Evolutionary conservation across 495 filamentous ascomycete genomes (phyloP), one percentile per base, ranked within the genome.

Genomic region (Xylaria castorea): DNA sequence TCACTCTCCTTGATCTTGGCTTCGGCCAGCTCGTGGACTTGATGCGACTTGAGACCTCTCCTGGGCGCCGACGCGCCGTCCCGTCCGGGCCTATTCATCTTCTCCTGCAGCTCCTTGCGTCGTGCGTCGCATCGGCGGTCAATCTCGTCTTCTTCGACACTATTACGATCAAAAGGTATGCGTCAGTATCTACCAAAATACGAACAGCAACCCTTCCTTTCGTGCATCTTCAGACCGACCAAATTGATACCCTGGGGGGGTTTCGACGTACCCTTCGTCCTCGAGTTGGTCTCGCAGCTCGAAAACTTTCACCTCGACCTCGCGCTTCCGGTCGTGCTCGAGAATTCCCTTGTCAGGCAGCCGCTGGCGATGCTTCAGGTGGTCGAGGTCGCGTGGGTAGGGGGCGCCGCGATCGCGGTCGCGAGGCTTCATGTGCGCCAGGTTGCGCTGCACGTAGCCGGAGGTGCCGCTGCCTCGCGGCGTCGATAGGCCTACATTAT

Each of bases 1-100:
- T 98, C 94, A 80, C 91, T 97, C 87, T 99, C 95, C 80, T 92
- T 91, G 78, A 97, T 95, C 89, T 99, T 99, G 67, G 95, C 95
- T 79, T 94, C 91, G 32, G 96, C 96, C 76, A 97, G 82, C 83
- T 98, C 95, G 88, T 99, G 96, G 32, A 98, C 95, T 82, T 97
- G 94, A 84, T 98, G 94, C 71, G 89, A 84, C 83, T 98, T 99
- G 58, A 97, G 83, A 38, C 84, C 87, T 75, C 83, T 86, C 75
- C 82, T 83, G 79, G 79, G 80, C 48, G 81, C 79, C 20, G 76
- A 78, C 18, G 73, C 80, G 66, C 71, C 75, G 46, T 77, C 75
- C 11, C 73, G 69, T 16, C 78, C 79, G n/a, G 74, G 80, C 42
- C 80, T 81, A 36, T 75, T 74, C 80, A 88, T 82, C 74, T 91